A percentile compares a stretch with the other conserved stretches of the same genome.
phyloP scores from a whole-genome alignment of 2,329 filamentous ascomycete species.

The Fusarium tupiense region DNA sequence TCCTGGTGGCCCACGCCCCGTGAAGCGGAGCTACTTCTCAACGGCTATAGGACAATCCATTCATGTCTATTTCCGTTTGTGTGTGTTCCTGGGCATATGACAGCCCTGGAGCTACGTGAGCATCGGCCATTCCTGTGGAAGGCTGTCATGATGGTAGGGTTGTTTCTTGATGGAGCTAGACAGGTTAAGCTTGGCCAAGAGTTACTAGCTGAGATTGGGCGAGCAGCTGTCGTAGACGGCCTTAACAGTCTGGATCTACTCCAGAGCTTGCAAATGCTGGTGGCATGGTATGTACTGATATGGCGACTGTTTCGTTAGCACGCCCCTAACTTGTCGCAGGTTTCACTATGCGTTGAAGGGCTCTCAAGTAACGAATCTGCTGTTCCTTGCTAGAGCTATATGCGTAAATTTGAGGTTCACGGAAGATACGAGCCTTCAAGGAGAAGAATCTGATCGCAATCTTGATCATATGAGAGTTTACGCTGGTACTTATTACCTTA shows the following conservation, averaged over 20 bases:
- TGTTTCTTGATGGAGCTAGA: conserved; percentile 54
- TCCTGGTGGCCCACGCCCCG: conserved; percentile 54
- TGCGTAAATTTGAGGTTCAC: conserved; percentile 54
- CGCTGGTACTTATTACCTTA: conserved; percentile 60
- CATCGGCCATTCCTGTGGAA: conserved; percentile 60
- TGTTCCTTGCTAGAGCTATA: conserved; percentile 60
- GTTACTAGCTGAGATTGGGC: conserved; percentile 55
- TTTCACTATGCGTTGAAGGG: conserved; percentile 60
- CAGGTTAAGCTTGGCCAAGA: conserved; percentile 57
- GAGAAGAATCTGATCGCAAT: conserved; percentile 38
- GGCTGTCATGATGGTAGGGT: conserved; percentile 57
- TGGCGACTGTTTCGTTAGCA: background rate
- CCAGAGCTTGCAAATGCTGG: conserved; percentile 56
- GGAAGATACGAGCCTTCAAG: conserved; percentile 34
- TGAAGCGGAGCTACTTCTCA: conserved; percentile 55
- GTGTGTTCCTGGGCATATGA: conserved; percentile 50
- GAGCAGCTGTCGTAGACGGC: conserved; percentile 54
- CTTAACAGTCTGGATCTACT: conserved; percentile 58
- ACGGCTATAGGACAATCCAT: conserved; percentile 48
- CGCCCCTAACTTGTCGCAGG: conserved; percentile 45
- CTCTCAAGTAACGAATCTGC: conserved; percentile 59
- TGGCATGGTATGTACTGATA: conserved; percentile 55
- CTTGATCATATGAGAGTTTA: conserved; percentile 60
- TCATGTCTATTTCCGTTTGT: conserved; percentile 58
- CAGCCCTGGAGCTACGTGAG: conserved; percentile 49